Evolutionary conservation across 805 yeast genomes (phyloP), one percentile per base, ranked within the genome.

Genomic region (Candida takata): DNA sequence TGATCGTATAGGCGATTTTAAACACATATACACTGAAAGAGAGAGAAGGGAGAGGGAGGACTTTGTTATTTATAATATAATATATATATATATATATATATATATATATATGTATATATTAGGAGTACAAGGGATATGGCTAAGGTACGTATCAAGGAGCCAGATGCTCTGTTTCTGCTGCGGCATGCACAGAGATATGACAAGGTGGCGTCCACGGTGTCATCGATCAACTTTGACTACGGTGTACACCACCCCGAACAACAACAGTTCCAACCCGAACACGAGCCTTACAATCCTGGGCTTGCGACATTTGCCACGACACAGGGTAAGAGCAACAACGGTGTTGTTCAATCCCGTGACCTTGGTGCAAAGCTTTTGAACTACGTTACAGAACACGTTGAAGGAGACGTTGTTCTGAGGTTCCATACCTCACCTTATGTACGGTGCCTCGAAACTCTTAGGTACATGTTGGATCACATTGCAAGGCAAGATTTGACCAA

Each of bases 381-480:
- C 32, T 53, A 53, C 21, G 37, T 53, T 7, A 31, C 40, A 5
- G 31, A 43, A 9, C 50, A 49, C 26, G 40, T 44, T 5, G 29
- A 38, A 5, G 44, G 44, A 19, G 19, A 34, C 4, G 42, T 51
- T 4, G 42, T 37, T 6, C 33, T 53, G 11, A 37, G 46, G 15
- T 43, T 53, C 33, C 71, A 67, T 42, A 55, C 64, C 5, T 66
- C 71, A 2, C 72, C 72, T 0, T 67, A 67, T 38, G 56, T 65
- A 29, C 42, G 72, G 40, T 67, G 72, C 42, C 48, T 67, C 6
- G 70, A 67, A 44, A 67, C 71, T 0, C 52, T 52, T 31, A 52
- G 48, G 34, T 38, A 39, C 40, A 38, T 52, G 33, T 31, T 45
- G 12, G 58, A 53, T 32, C 40, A 39, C 29, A 30, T 53, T 12